Base-by-base conservation (phyloP, 257 asterid genomes). In the Perilla frutescens region DNA sequence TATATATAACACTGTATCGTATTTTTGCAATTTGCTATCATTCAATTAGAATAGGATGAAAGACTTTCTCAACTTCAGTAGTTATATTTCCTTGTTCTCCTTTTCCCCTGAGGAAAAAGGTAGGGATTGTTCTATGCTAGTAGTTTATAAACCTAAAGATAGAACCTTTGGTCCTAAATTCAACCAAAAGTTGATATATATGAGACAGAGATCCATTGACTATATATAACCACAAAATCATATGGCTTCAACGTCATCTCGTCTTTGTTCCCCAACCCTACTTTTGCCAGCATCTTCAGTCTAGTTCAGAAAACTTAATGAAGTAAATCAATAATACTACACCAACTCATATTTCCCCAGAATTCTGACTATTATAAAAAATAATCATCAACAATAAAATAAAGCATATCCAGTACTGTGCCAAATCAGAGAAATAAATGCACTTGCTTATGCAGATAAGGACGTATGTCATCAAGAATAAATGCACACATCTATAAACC, bases 381-480 rank as follows among this genome's bases (percentile, higher is more conserved):
- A 29, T 8, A 37, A 61, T 12, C 44, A 49, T n/a, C 73, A 36
- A 50, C 31, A 62, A 20, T 51, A 54, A 29, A 45, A 67, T 31
- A 62, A 14, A 11, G n/a, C 26, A 61, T n/a, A 73, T 55, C 20
- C 53, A 43, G 5, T 58, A 32, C 29, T 12, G 55, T 29, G 64
- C 39, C 58, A 63, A 65, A 47, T 62, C 77, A 72, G 68, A 76
- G 65, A 72, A 72, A 73, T 72, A 72, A 78, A 80, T 80, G 78
- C 79, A 69, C 26, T 58, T 29, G 32, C 43, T 51, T 8, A 68
- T 54, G 60, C 45, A 44, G 69, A 47, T 65, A 55, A 53, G 44
- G 60, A 70, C 6, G 15, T 34, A 47, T 72, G 50, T 44, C 74
- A 62, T 63, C 76, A 68, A 26, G 43, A 56, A 54, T 62, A 47